Percentiles rank a stretch among this genome's conserved stretches.
Evolutionary conservation across 495 filamentous ascomycete species (phyloP).

Genomic region (Chaetomidium leptoderma): DNA sequence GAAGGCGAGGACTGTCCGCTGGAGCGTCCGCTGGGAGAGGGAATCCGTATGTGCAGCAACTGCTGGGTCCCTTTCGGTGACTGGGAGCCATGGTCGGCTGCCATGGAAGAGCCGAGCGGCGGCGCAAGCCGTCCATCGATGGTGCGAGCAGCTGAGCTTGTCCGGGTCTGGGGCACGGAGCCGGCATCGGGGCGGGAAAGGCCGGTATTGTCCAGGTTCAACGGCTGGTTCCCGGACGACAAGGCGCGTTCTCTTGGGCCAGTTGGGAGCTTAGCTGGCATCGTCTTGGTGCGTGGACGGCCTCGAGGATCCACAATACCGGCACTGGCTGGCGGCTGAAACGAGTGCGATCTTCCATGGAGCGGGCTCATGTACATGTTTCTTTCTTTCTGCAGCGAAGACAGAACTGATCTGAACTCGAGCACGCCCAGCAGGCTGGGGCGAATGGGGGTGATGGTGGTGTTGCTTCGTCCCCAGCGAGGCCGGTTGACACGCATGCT

Average conservation of each 20-base stretch:
- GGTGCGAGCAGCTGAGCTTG: slow-evolving; percentile 25
- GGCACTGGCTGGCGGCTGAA: slow-evolving; percentile 35
- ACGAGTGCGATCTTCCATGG: slow-evolving; percentile 66
- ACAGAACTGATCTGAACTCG: slow-evolving; percentile 87
- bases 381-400: slow-evolving; percentile 71
- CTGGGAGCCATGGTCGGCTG: slow-evolving; percentile 1
- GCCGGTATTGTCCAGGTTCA: slow-evolving; percentile 18
- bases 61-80: slow-evolving; percentile 1
- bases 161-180: slow-evolving; percentile 15
- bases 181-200: slow-evolving; percentile 9
- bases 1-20: slow-evolving; percentile 45
- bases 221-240: slow-evolving; percentile 29
- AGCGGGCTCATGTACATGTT: slow-evolving; percentile 67
- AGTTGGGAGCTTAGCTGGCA: slow-evolving; percentile 6
- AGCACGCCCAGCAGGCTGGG: slow-evolving; percentile 90
- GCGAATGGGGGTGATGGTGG: slow-evolving; percentile 71
- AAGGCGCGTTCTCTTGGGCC: slow-evolving; percentile 29
- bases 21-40: slow-evolving; percentile 49
- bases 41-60: slow-evolving; percentile 34
- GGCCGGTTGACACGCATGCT: slow-evolving; percentile 88
- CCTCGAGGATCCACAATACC: slow-evolving; percentile 16
- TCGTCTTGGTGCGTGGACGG: slow-evolving; percentile 18
- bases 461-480: slow-evolving; percentile 62
- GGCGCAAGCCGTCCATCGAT: slow-evolving; percentile 33
- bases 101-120: background rate